Conservation (phyloP, 441 rosid species). For the Theobroma grandiflorum region DNA sequence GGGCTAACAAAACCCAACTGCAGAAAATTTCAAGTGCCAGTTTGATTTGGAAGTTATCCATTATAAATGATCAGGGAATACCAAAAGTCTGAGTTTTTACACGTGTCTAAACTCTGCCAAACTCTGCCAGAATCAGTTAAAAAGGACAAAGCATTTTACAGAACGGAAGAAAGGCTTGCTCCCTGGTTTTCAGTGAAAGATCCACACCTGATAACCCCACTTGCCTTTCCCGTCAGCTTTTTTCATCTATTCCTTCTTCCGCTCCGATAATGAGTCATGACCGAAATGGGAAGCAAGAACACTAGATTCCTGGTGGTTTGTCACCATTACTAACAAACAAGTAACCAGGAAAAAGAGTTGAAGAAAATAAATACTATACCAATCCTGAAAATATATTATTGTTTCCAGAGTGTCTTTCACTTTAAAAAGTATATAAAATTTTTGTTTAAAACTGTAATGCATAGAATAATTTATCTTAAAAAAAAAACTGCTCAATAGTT, state of each 20-base stretch:
- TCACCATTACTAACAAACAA: conserved; percentile 35
- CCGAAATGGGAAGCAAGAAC: conserved; percentile 48
- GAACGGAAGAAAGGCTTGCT: conserved; percentile 43
- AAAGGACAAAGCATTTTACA: conserved; percentile 42
- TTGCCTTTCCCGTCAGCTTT: conserved; percentile 31
- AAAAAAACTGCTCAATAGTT: neutral
- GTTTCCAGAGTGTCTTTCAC: conserved; percentile 42
- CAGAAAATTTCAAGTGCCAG: conserved; percentile 16
- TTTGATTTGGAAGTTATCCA: conserved; percentile 27
- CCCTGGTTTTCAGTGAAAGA: conserved; percentile 66
- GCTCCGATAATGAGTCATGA: conserved; percentile 35
- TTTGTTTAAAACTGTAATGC: neutral
- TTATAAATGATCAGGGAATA: conserved; percentile 34
- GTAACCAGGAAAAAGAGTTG: conserved; percentile 16
- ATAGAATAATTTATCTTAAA: neutral
- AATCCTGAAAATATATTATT: conserved; percentile 25
- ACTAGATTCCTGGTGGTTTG: conserved; percentile 55
- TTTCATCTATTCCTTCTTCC: conserved; percentile 26
- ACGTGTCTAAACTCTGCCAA: conserved; percentile 44
- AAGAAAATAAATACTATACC: conserved; percentile 14
- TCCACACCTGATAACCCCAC: conserved; percentile 49
- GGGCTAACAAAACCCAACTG: conserved; percentile 29
- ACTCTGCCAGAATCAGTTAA: conserved; percentile 40
- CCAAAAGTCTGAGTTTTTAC: conserved; percentile 43
- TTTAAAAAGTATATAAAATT: conserved; percentile 13